phyloP scores from a whole-genome alignment of 495 filamentous ascomycete genomes.

The Annulohypoxylon moriforme region DNA sequence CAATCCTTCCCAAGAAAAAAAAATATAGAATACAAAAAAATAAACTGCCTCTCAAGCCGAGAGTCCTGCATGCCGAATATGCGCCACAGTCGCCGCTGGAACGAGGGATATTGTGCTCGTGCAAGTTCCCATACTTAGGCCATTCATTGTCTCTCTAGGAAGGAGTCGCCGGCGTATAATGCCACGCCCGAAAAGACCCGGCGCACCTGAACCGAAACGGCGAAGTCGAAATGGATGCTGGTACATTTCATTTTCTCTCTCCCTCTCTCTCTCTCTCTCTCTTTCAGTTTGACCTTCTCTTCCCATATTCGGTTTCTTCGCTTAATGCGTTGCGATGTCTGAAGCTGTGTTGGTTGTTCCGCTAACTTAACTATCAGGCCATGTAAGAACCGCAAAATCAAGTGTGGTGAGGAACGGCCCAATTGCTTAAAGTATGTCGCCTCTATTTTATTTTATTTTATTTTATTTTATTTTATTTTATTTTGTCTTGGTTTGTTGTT shows the following conservation, averaged over 20 bases:
- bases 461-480: neutral
- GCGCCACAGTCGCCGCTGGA: constrained; percentile 44
- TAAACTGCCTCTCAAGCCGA: constrained; percentile 41
- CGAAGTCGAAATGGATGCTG: constrained; percentile 88
- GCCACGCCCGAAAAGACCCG: constrained; percentile 75
- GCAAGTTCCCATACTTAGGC: constrained; percentile 47
- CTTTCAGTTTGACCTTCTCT: constrained; percentile 1
- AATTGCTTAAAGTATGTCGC: constrained; percentile 69
- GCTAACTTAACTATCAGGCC: constrained; percentile 64
- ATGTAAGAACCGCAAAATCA: constrained; percentile 87
- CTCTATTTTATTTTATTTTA: constrained; percentile 19
- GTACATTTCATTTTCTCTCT: constrained; percentile 55
- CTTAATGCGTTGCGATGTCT: neutral
- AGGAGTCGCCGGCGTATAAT: constrained; percentile 57
- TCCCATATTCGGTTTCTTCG: neutral
- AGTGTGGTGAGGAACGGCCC: constrained; percentile 88
- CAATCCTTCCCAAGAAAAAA: constrained; percentile 37
- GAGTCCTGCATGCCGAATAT: constrained; percentile 49
- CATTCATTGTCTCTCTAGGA: constrained; percentile 20
- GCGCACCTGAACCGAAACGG: constrained; percentile 73
- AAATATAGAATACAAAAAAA: constrained; percentile 13
- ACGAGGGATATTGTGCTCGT: constrained; percentile 50
- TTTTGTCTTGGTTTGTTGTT: constrained; percentile 1
- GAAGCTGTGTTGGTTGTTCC: neutral
- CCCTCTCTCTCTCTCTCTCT: too few species aligned